Evolutionary conservation across 495 filamentous ascomycete genomes (phyloP).

Genomic region (Margaritispora aquatica): DNA sequence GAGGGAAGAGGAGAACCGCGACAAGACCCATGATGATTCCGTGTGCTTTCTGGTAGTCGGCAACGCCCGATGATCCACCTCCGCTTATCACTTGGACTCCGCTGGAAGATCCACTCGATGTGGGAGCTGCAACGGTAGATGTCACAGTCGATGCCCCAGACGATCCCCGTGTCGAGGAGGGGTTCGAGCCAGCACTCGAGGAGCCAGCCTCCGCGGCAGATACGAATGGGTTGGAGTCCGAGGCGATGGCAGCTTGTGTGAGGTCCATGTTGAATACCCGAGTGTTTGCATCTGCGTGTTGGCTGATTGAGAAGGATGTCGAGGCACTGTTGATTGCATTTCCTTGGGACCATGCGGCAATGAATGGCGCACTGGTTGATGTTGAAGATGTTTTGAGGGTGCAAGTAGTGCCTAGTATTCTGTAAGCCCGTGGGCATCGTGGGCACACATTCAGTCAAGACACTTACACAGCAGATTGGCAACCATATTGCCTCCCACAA

Average conservation of each 20-base stretch:
- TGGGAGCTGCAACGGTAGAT: conserved; percentile 43
- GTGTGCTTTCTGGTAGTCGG: conserved; percentile 27
- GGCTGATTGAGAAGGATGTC: conserved; percentile 38
- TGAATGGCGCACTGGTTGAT: conserved; percentile 60
- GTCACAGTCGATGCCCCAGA: no score
- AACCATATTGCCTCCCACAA: conserved; percentile 46
- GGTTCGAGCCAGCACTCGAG: no score
- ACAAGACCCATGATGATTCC: conserved; percentile 34
- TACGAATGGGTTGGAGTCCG: conserved; percentile 46
- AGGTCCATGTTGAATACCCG: conserved; percentile 52
- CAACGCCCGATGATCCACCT: background rate
- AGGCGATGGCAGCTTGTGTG: conserved; percentile 16
- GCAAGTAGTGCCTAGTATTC: conserved; percentile 35
- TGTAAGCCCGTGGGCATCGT: conserved; percentile 6
- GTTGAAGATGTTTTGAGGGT: conserved; percentile 39
- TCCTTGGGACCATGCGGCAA: conserved; percentile 59
- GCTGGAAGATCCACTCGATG: background rate
- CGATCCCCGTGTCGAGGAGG: no score
- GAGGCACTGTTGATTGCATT: conserved; percentile 47
- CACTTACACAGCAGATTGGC: conserved; percentile 53
- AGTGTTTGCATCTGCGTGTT: conserved; percentile 50
- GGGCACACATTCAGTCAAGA: background rate
- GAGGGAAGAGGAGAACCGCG: conserved; percentile 23
- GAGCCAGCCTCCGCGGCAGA: conserved; percentile 27
- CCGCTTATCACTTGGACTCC: background rate